A percentile compares a stretch with the other conserved stretches of the same genome.
These are phyloP conservation scores for Phytophthora sansomeana DNA, from an alignment of 352 stramenopile genomes.

Conservation along the genomic window DNA sequence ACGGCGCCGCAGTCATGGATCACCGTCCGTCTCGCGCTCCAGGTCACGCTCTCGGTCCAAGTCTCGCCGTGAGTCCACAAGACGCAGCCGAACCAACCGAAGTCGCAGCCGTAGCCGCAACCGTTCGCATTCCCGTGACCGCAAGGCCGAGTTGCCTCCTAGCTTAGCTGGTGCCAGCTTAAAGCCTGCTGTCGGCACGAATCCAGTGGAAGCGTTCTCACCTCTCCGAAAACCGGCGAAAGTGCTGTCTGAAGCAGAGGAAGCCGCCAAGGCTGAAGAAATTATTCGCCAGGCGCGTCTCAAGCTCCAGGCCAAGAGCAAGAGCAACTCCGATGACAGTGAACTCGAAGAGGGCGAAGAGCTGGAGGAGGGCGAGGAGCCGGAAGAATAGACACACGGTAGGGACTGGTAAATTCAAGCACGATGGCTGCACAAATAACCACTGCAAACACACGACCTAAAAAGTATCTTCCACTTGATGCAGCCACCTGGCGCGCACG, in stretches of 20 bases:
- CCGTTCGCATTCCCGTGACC: conserved; percentile 35
- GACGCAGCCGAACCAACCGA: conserved; percentile 21
- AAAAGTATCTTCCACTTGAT: conserved; percentile 14
- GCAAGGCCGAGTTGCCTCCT: conserved; percentile 25
- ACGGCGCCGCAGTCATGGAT: conserved; percentile 32
- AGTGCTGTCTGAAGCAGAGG: conserved; percentile 48
- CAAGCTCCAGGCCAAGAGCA: conserved; percentile 60
- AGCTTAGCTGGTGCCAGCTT: conserved; percentile 27
- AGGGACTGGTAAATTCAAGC: too few species aligned
- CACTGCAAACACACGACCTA: conserved; percentile 8
- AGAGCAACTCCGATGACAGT: conserved; percentile 37
- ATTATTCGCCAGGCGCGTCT: conserved; percentile 75
- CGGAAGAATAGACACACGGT: conserved; percentile 31
- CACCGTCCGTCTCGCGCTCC: conserved; percentile 49
- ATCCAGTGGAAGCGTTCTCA: conserved; percentile 16
- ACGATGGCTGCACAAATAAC: not conserved
- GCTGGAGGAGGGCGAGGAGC: conserved; percentile 46
- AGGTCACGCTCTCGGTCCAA: conserved; percentile 47
- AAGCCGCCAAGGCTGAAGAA: conserved; percentile 64
- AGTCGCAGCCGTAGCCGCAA: conserved; percentile 43
- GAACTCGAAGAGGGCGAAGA: conserved; percentile 76
- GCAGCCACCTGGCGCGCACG: conserved; percentile 5
- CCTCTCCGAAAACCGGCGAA: conserved; percentile 25
- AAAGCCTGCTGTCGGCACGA: conserved; percentile 10
- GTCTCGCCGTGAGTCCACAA: conserved; percentile 24